A percentile compares a stretch with the other conserved stretches of the same genome.
These are phyloP conservation scores for Citeromyces matritensis DNA, from an alignment of 805 yeast genomes.

Conservation along the genomic window DNA sequence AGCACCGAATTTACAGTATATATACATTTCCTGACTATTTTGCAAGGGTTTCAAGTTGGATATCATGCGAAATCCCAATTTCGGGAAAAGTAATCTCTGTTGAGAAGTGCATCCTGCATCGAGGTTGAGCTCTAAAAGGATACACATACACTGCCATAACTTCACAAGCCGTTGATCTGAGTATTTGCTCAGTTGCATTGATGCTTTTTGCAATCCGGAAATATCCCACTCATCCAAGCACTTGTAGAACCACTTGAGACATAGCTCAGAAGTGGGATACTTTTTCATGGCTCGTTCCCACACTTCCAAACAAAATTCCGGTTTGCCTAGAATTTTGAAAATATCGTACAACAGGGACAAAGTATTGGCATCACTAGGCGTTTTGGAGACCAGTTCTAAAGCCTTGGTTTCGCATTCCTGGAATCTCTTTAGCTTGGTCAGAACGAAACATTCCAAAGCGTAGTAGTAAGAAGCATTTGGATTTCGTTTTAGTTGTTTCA, in stretches of 20 bases:
- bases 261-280: constrained; percentile 31
- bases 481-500: constrained; percentile 29
- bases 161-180: constrained; percentile 18
- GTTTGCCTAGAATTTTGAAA: constrained; percentile 20
- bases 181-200: constrained; percentile 23
- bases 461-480: constrained; percentile 44
- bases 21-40: constrained; percentile 51
- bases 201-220: constrained; percentile 36
- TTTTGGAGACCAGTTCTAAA: constrained; percentile 13
- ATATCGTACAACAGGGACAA: constrained; percentile 30
- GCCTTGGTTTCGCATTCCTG: constrained; percentile 17
- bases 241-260: constrained; percentile 42
- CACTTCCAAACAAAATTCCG: constrained; percentile 25
- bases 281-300: constrained; percentile 46
- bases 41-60: constrained; percentile 33
- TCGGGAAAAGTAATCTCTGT: constrained; percentile 37
- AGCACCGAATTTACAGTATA: constrained; percentile 35
- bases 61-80: constrained; percentile 43
- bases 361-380: constrained; percentile 41
- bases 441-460: constrained; percentile 24
- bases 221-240: constrained; percentile 31
- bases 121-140: constrained; percentile 23
- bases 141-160: constrained; percentile 42
- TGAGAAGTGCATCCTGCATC: constrained; percentile 13
- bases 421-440: constrained; percentile 16